Evolutionary conservation across 352 stramenopile species (phyloP).

Genomic region (Lagenidium giganteum): DNA sequence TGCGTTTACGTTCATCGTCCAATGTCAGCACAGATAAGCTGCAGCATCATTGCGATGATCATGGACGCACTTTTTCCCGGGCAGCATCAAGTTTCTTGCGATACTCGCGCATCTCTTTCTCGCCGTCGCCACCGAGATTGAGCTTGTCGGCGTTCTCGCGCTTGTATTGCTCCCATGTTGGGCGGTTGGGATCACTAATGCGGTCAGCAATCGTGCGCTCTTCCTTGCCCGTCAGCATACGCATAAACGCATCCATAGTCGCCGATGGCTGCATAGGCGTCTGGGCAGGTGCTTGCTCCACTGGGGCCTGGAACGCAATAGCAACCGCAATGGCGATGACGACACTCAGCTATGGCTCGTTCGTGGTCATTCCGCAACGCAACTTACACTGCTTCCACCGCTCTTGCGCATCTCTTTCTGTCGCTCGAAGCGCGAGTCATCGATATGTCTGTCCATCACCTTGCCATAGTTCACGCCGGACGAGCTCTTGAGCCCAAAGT

Average conservation of each 20-base stretch:
- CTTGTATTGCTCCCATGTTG: constrained; percentile 96
- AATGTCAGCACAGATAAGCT: neutral
- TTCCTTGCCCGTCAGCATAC: constrained; percentile 90
- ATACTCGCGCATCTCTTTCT: constrained; percentile 94
- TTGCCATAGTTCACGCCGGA: constrained; percentile 83
- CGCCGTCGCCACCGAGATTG: constrained; percentile 78
- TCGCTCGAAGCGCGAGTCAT: constrained; percentile 80
- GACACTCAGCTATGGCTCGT: too few species aligned
- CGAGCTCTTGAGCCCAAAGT: constrained; percentile 69
- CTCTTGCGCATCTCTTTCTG: constrained; percentile 49
- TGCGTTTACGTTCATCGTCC: too few species aligned
- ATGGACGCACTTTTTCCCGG: constrained; percentile 65
- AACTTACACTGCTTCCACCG: neutral
- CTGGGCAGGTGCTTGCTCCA: constrained; percentile 12
- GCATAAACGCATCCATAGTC: constrained; percentile 93
- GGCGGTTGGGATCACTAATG: constrained; percentile 90
- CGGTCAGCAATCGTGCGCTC: constrained; percentile 92
- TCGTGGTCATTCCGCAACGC: neutral
- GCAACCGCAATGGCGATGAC: too few species aligned
- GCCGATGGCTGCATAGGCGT: constrained; percentile 28
- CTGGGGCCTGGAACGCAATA: too few species aligned
- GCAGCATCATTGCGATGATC: neutral
- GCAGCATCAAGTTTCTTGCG: constrained; percentile 89
- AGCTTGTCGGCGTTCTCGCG: constrained; percentile 95
- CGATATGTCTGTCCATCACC: constrained; percentile 75